Percentiles rank a stretch among this genome's conserved stretches.
These are phyloP conservation scores for Wallacemonas collosoma DNA, from an alignment of 208 protist species.

Conservation along the genomic window DNA sequence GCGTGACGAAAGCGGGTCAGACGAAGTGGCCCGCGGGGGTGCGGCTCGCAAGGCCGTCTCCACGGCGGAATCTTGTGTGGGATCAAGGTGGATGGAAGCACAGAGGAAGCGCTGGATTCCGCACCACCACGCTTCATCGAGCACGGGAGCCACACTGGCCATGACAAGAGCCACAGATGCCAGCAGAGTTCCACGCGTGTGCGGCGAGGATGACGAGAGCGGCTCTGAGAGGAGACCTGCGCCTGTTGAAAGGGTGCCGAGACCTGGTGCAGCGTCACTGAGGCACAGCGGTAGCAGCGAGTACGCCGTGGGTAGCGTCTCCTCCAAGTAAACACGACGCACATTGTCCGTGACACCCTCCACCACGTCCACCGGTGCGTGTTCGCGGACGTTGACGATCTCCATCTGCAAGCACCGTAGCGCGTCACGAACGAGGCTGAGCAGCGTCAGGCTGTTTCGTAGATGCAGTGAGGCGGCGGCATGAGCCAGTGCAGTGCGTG, in stretches of 20 bases:
- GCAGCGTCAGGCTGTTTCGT: slow-evolving; percentile 29
- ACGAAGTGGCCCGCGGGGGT: too few species aligned
- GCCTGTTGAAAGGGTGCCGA: background rate
- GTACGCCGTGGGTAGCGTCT: slow-evolving; percentile 39
- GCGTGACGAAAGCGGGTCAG: background rate
- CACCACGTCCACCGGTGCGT: background rate
- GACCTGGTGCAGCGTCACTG: background rate
- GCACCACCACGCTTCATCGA: slow-evolving; percentile 39
- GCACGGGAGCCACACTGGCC: slow-evolving; percentile 42
- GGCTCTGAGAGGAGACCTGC: background rate
- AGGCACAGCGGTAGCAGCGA: slow-evolving; percentile 22
- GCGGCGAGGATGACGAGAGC: slow-evolving; percentile 5
- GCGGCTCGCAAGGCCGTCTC: background rate
- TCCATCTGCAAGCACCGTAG: slow-evolving; percentile 35
- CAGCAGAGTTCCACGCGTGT: slow-evolving; percentile 23
- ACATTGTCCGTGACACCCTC: background rate
- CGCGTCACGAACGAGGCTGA: slow-evolving; percentile 40
- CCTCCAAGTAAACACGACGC: background rate
- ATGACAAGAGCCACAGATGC: slow-evolving; percentile 42
- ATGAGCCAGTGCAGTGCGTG: background rate
- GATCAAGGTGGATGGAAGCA: slow-evolving; percentile 12
- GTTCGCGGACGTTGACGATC: slow-evolving; percentile 31
- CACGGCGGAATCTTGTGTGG: background rate
- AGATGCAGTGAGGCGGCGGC: background rate
- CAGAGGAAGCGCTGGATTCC: slow-evolving; percentile 26